Conservation (phyloP, 2,329 filamentous ascomycete genomes). For the Fusarium sp. region DNA sequence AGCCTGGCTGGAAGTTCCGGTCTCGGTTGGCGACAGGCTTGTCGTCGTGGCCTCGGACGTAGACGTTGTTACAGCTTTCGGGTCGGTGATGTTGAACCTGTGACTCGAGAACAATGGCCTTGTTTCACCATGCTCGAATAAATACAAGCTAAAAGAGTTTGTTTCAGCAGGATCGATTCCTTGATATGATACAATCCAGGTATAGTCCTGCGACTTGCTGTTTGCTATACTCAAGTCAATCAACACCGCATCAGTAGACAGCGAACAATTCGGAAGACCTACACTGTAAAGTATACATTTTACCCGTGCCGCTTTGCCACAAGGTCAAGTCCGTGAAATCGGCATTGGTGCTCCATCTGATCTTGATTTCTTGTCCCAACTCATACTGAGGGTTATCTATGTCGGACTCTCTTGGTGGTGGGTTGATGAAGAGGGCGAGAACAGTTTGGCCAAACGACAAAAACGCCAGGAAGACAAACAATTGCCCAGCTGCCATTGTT, state of each 20-base stretch:
- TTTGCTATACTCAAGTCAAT: background rate
- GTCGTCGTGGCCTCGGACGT: background rate
- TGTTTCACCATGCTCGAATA: constrained; percentile 8
- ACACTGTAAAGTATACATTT: constrained; percentile 1
- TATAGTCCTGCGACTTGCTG: constrained; percentile 12
- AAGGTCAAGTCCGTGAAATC: background rate
- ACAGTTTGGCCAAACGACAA: background rate
- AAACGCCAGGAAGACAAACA: background rate
- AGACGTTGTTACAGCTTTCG: background rate
- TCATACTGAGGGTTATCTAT: constrained; percentile 6
- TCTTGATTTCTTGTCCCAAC: background rate
- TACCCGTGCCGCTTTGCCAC: background rate
- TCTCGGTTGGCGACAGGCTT: background rate
- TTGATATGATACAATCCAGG: constrained; percentile 13
- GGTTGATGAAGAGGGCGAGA: background rate
- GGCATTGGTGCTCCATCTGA: background rate
- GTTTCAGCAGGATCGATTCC: constrained; percentile 1
- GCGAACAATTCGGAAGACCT: fast-evolving
- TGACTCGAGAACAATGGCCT: background rate
- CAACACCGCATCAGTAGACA: fast-evolving
- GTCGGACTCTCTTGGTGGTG: background rate
- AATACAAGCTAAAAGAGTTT: constrained; percentile 9
- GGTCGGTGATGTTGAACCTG: constrained; percentile 18
- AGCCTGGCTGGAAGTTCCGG: background rate
- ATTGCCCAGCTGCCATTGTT: background rate